Conservation (phyloP, 2,329 filamentous ascomycete genomes). For the Trichophyton mentagrophytes region DNA sequence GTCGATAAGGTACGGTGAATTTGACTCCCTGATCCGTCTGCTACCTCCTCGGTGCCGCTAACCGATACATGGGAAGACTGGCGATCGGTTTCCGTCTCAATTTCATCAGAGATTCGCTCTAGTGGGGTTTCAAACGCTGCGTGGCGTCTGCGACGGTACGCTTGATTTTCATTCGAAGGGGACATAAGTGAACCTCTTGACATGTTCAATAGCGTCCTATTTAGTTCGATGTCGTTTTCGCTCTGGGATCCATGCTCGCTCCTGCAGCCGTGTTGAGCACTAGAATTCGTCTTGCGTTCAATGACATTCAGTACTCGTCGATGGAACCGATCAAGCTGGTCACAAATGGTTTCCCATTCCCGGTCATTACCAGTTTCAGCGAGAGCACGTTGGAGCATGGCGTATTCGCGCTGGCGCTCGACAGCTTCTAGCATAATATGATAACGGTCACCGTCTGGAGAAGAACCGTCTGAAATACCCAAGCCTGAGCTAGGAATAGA, state of each 20-base stretch:
- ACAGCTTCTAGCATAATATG: conserved; percentile 9
- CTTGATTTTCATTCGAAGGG: background rate
- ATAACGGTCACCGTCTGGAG: conserved; percentile 7
- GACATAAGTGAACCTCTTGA: background rate
- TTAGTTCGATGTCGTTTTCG: background rate
- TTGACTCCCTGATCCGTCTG: background rate
- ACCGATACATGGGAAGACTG: background rate
- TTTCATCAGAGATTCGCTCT: background rate
- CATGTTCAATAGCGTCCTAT: background rate
- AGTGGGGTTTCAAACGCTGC: background rate
- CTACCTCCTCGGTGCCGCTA: background rate
- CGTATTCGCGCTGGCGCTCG: conserved; percentile 9
- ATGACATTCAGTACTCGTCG: conserved; percentile 10
- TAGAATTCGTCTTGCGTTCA: conserved; percentile 9
- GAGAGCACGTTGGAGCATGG: conserved; percentile 8
- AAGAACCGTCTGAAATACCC: background rate
- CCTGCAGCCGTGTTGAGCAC: conserved; percentile 9
- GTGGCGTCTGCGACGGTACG: background rate
- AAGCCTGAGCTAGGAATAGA: background rate
- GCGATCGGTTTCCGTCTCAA: background rate
- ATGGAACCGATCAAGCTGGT: conserved; percentile 11
- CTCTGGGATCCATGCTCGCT: background rate
- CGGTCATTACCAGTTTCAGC: conserved; percentile 8
- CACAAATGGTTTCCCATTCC: conserved; percentile 12
- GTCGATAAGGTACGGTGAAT: background rate